Conservation (phyloP, 116 monocot genomes). For the Trichopus zeylanicus region DNA sequence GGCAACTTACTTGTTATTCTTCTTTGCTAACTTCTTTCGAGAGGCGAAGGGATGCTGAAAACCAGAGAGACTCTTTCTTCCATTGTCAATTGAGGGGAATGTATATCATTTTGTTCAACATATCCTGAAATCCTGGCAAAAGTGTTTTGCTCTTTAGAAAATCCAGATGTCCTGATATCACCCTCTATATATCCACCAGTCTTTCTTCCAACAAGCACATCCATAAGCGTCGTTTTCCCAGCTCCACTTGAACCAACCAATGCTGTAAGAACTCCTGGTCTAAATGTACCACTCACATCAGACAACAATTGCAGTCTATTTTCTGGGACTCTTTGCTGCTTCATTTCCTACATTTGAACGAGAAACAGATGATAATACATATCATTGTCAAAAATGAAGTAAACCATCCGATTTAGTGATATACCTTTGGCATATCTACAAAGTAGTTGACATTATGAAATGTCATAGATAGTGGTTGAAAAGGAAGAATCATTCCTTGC, state of each 20-base stretch:
- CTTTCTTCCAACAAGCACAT: slow-evolving; percentile 48
- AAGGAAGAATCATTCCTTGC: slow-evolving; percentile 44
- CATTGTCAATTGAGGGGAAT: slow-evolving; percentile 47
- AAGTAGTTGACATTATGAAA: slow-evolving; percentile 44
- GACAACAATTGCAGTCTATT: slow-evolving; percentile 25
- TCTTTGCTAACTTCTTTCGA: slow-evolving; percentile 19
- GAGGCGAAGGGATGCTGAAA: slow-evolving; percentile 35
- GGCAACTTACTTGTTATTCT: slow-evolving; percentile 17
- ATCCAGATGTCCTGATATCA: slow-evolving; percentile 39
- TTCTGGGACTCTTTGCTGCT: slow-evolving; percentile 17
- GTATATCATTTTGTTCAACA: slow-evolving; percentile 50
- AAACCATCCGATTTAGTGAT: background rate
- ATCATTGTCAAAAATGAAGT: background rate
- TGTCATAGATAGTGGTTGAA: slow-evolving; percentile 35
- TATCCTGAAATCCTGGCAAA: slow-evolving; percentile 47
- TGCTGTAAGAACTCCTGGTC: slow-evolving; percentile 39
- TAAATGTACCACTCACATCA: slow-evolving; percentile 37
- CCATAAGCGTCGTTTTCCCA: slow-evolving; percentile 46
- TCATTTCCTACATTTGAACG: slow-evolving; percentile 20
- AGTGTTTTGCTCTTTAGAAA: slow-evolving; percentile 32
- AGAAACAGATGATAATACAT: background rate
- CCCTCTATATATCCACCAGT: slow-evolving; percentile 50
- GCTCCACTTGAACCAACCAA: slow-evolving; percentile 47
- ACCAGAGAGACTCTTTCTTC: slow-evolving; percentile 43
- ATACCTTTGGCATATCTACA: slow-evolving; percentile 44